phyloP scores from a whole-genome alignment of 2,329 filamentous ascomycete genomes.

The Bimuria novae-zelandiae region DNA sequence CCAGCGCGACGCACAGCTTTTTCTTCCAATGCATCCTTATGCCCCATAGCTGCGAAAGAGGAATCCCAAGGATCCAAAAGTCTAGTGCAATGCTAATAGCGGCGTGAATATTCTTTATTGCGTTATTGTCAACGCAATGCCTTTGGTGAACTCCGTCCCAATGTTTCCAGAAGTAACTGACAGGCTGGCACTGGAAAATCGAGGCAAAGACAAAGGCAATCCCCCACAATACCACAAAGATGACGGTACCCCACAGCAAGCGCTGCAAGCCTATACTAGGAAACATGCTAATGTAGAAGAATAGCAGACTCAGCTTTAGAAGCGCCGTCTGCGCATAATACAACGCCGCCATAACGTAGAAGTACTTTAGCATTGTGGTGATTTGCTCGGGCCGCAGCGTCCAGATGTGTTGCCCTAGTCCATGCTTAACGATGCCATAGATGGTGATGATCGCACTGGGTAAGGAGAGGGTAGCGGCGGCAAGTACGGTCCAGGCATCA shows the following conservation, averaged over 20 bases:
- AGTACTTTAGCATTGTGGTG: conserved; percentile 48
- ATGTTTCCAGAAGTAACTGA: conserved; percentile 41
- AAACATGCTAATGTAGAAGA: conserved; percentile 39
- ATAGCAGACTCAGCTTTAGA: not conserved
- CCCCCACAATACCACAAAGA: conserved; percentile 34
- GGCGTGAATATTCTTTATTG: conserved; percentile 39
- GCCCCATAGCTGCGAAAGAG: conserved; percentile 40
- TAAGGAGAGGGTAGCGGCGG: conserved; percentile 25
- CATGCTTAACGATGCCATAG: conserved; percentile 31
- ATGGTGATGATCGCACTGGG: conserved; percentile 36
- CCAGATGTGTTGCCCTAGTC: conserved; percentile 60
- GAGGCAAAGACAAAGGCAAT: conserved; percentile 25
- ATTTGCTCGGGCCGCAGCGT: conserved; percentile 50
- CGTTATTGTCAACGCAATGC: conserved; percentile 43
- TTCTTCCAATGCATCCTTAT: conserved; percentile 44
- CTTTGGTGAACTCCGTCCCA: conserved; percentile 39
- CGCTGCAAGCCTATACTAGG: conserved; percentile 28
- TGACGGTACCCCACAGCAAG: conserved; percentile 30
- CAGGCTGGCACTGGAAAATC: conserved; percentile 44
- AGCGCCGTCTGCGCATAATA: conserved; percentile 32
- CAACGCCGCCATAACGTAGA: conserved; percentile 43
- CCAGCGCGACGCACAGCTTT: conserved; percentile 45
- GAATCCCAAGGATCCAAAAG: conserved; percentile 42
- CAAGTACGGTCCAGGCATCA: conserved; percentile 46
- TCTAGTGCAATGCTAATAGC: conserved; percentile 43